Evolutionary conservation across 2,329 filamentous ascomycete species (phyloP), one percentile per base, ranked within the genome.

Genomic region (Xylariaceae sp.): DNA sequence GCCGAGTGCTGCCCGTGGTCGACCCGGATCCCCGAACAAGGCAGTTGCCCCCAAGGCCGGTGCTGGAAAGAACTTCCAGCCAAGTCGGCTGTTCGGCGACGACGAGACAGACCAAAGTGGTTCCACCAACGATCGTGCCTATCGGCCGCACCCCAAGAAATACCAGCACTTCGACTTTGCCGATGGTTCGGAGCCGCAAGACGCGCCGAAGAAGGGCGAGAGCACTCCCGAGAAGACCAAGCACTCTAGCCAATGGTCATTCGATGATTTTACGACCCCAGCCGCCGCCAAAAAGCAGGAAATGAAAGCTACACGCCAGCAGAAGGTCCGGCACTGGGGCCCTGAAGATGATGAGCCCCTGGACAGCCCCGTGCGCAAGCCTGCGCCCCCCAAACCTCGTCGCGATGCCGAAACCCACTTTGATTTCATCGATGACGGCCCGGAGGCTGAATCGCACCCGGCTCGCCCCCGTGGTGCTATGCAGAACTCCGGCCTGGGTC

Each of bases 81-180:
- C 74, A 11, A 76, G 67, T 37, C 76, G 79, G 30, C 63, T 84
- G 22, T 84, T 83, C 36, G 75, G 77, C 10, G 68, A 72, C 33
- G 67, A 73, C 16, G 72, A 76, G 31, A 67, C 49, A 23, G 47
- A 53, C 16, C 51, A 67, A 19, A 55, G 63, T 38, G 57, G 58
- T 30, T 57, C 68, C 45, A 58, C 60, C 18, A 50, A 56, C 17
- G 64, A 67, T 25, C 61, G 61, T 34, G 63, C 60, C 45, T 69
- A 72, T 51, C 70, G 81, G 51, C 80, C 83, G 5, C 75, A 92
- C 56, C 75, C 84, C 3, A 77, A 77, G 53, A 93, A 87, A 59
- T 95, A 79, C 63, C 69, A 82, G 38, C 90, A 96, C 60, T 94
- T 94, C 54, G 80, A 88, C 39, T 83, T 94, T 53, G 77, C 72